Evolutionary conservation across 1,139 yeast species (phyloP).

Genomic region (Pneumocystis canis): DNA sequence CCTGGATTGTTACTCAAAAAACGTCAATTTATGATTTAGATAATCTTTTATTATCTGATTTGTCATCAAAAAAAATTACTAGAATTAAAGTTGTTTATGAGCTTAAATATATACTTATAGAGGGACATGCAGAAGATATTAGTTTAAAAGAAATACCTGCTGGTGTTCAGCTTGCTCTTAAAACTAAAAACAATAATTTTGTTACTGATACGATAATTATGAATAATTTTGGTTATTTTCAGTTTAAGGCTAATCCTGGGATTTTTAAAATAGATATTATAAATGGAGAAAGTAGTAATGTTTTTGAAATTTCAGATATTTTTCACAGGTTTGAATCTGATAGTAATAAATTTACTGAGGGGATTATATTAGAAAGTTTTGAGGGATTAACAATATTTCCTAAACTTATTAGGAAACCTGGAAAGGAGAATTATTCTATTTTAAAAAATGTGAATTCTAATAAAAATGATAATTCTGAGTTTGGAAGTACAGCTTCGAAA

Average conservation of each 20-base stretch:
- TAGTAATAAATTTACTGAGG: constrained; percentile 4
- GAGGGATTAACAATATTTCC: constrained; percentile 38
- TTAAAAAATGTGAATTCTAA: constrained; percentile 14
- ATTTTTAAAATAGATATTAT: constrained; percentile 39
- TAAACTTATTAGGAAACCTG: constrained; percentile 31
- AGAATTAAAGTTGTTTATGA: constrained; percentile 33
- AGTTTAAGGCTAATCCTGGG: constrained; percentile 58
- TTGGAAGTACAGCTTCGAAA: constrained; percentile 5
- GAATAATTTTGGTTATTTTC: constrained; percentile 65
- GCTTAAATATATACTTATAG: constrained; percentile 42
- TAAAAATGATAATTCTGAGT: constrained; percentile 4
- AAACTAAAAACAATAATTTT: constrained; percentile 16
- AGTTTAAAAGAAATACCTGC: constrained; percentile 29
- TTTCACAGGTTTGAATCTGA: constrained; percentile 5
- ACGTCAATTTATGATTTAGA: constrained; percentile 45
- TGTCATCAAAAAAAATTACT: constrained; percentile 20
- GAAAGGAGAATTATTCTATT: constrained; percentile 30
- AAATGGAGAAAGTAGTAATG: constrained; percentile 29
- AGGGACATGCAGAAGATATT: constrained; percentile 52
- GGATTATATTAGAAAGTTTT: constrained; percentile 20
- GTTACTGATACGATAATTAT: constrained; percentile 48
- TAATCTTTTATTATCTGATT: constrained; percentile 32
- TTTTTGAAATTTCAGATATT: constrained; percentile 29
- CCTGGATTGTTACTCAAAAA: constrained; percentile 48
- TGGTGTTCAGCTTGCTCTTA: constrained; percentile 38